Percentiles rank a stretch among this genome's conserved stretches.
Evolutionary conservation across 2,329 filamentous ascomycete genomes (phyloP).

Genomic region (Ophiocordyceps polyrhachis-furcata): DNA sequence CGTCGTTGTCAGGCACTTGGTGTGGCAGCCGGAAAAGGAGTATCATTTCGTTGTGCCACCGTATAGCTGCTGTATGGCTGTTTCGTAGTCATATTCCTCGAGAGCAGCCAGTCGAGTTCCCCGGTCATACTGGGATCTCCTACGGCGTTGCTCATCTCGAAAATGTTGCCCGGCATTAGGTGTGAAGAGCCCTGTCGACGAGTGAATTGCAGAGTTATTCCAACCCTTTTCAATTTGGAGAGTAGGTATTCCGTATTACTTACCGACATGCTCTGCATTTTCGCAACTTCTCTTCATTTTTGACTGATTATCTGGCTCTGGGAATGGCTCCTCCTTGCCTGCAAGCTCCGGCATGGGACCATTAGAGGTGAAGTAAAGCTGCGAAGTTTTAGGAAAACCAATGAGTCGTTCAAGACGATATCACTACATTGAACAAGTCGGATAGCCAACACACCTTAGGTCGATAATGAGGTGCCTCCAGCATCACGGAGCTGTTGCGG

Average conservation of each 20-base stretch:
- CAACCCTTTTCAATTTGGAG: neutral
- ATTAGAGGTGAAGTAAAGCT: constrained; percentile 35
- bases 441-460: constrained; percentile 45
- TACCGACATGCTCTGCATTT: constrained; percentile 69
- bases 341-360: constrained; percentile 30
- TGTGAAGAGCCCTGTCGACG: constrained; percentile 49
- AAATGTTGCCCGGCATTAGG: constrained; percentile 58
- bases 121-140: constrained; percentile 63
- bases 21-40: too few species aligned
- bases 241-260: constrained; percentile 17
- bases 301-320: constrained; percentile 61
- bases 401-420: neutral
- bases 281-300: constrained; percentile 80
- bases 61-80: constrained; percentile 21
- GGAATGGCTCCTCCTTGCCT: constrained; percentile 59
- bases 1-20: too few species aligned
- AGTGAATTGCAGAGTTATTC: neutral
- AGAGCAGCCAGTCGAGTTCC: constrained; percentile 55
- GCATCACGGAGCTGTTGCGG: constrained; percentile 89
- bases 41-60: constrained; percentile 2
- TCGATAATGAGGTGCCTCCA: constrained; percentile 62
- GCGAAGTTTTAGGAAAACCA: neutral
- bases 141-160: constrained; percentile 56
- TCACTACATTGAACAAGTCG: neutral
- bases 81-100: constrained; percentile 40